Evolutionary conservation across 306 rosid species (phyloP).

Genomic region (Malus domestica): ASM211411v1 NC_041799.1:41123001-41123500

Average conservation of each 20-base stretch:
- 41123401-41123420: conserved; percentile 63
- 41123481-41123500: conserved; percentile 82
- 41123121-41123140: conserved; percentile 45
- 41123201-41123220: conserved; percentile 69
- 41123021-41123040: conserved; percentile 58
- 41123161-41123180: conserved; percentile 51
- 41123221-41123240: conserved; percentile 59
- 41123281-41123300: conserved; percentile 31
- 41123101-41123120: conserved; percentile 43
- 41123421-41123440: conserved; percentile 87
- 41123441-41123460: conserved; percentile 64
- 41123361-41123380: conserved; percentile 64
- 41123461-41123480: conserved; percentile 82
- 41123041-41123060: conserved; percentile 74
- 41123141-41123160: conserved; percentile 49
- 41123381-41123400: conserved; percentile 65
- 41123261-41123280: conserved; percentile 60
- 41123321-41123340: conserved; percentile 62
- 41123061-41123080: conserved; percentile 45
- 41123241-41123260: conserved; percentile 53
- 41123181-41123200: conserved; percentile 43
- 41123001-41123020: conserved; percentile 61
- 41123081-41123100: conserved; percentile 52
- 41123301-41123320: conserved; percentile 4
- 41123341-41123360: conserved; percentile 66